phyloP scores from a whole-genome alignment of 495 filamentous ascomycete species.

The Arthonia radiata region DNA sequence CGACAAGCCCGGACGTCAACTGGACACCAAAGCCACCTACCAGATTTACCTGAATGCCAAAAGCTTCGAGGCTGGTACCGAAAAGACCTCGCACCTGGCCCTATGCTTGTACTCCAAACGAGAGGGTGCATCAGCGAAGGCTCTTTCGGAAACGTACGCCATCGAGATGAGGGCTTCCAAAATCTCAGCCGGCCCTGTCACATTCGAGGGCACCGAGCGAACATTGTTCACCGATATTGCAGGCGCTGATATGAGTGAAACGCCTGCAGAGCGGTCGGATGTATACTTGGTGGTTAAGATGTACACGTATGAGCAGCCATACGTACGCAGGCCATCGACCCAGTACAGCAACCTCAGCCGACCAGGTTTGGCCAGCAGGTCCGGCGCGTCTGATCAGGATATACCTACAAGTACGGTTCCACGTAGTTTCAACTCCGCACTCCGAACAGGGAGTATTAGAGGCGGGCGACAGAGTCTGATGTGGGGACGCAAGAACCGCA shows the following conservation, averaged over 20 bases:
- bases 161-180: slow-evolving; percentile 57
- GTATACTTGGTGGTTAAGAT: slow-evolving; percentile 72
- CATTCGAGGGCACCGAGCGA: slow-evolving; percentile 34
- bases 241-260: slow-evolving; percentile 61
- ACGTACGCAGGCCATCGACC: too few relatives aligned
- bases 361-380: too few relatives aligned
- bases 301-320: too few relatives aligned
- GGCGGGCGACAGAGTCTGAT: slow-evolving; percentile 59
- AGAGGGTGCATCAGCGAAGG: slow-evolving; percentile 30
- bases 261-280: slow-evolving; percentile 33
- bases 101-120: slow-evolving; percentile 56
- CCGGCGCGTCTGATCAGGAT: too few relatives aligned
- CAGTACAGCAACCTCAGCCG: too few relatives aligned
- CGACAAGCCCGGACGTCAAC: slow-evolving; percentile 35
- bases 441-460: slow-evolving; percentile 20
- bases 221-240: slow-evolving; percentile 73
- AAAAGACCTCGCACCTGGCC: slow-evolving; percentile 46
- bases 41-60: slow-evolving; percentile 72
- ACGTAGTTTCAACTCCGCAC: too few relatives aligned
- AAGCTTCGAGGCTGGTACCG: slow-evolving; percentile 44
- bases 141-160: slow-evolving; percentile 60
- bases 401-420: too few relatives aligned
- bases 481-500: slow-evolving; percentile 34
- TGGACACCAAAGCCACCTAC: slow-evolving; percentile 50
- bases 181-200: slow-evolving; percentile 10